A percentile compares a stretch with the other conserved stretches of the same genome.
Evolutionary conservation across 2,329 filamentous ascomycete species (phyloP).

Genomic region (Hymenoscyphus salicellus): DNA sequence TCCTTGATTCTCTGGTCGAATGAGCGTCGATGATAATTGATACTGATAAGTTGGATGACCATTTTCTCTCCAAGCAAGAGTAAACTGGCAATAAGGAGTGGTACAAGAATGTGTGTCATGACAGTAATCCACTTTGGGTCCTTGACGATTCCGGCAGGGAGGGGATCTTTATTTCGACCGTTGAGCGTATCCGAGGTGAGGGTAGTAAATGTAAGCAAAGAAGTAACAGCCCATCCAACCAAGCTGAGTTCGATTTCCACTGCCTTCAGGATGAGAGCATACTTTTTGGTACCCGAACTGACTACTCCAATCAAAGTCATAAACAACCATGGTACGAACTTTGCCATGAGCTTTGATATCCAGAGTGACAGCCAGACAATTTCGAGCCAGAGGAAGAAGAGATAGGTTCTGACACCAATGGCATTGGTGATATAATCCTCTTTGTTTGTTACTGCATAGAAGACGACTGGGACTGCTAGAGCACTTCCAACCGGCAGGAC

Average conservation of each 20-base stretch:
- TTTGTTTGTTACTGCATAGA: constrained; percentile 35
- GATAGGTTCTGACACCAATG: constrained; percentile 51
- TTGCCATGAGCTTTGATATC: constrained; percentile 63
- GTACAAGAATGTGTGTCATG: constrained; percentile 63
- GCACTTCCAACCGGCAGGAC: constrained; percentile 60
- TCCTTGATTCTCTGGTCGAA: constrained; percentile 81
- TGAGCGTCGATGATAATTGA: constrained; percentile 81
- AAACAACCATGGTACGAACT: constrained; percentile 58
- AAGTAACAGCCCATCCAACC: constrained; percentile 65
- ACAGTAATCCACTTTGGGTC: constrained; percentile 50
- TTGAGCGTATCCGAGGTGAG: constrained; percentile 41
- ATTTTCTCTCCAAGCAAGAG: constrained; percentile 75
- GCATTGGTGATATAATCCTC: constrained; percentile 26
- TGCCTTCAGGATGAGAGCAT: constrained; percentile 61
- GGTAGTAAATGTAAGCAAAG: constrained; percentile 60
- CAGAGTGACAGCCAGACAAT: constrained; percentile 66
- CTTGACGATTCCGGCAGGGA: neutral
- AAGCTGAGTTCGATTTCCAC: constrained; percentile 65
- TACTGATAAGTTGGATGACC: constrained; percentile 77
- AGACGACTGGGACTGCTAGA: constrained; percentile 59
- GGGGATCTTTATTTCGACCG: neutral
- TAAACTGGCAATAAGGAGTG: constrained; percentile 64
- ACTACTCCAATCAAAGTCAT: constrained; percentile 69
- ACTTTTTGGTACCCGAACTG: constrained; percentile 67
- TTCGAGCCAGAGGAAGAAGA: constrained; percentile 67